A percentile compares a stretch with the other conserved stretches of the same genome.
These are phyloP conservation scores for Phylloporus arenicola DNA, from an alignment of 768 basidiomycete genomes.

Conservation along the genomic window DNA sequence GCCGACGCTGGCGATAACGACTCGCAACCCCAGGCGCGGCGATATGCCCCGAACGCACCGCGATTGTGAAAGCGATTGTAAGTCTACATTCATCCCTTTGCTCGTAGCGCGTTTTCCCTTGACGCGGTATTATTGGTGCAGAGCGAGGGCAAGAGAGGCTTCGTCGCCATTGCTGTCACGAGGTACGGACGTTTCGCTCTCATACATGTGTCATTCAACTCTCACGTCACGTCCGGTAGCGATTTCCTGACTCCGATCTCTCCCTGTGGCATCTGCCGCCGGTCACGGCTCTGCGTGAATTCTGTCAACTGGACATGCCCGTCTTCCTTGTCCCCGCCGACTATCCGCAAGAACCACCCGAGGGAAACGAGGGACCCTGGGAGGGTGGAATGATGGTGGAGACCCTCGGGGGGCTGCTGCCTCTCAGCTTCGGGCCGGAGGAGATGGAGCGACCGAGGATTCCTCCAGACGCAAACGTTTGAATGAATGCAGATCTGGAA, in stretches of 20 bases:
- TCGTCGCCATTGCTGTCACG: slow-evolving; percentile 74
- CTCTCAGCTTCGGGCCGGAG: slow-evolving; percentile 86
- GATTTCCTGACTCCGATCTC: slow-evolving; percentile 65
- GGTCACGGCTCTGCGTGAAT: slow-evolving; percentile 86
- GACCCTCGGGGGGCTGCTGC: slow-evolving; percentile 69
- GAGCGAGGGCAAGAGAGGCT: slow-evolving; percentile 74
- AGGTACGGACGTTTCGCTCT: slow-evolving; percentile 46
- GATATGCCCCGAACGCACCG: slow-evolving; percentile 94
- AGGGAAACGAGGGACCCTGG: neutral
- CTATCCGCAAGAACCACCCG: slow-evolving; percentile 38
- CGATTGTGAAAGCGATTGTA: slow-evolving; percentile 88
- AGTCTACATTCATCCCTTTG: slow-evolving; percentile 22
- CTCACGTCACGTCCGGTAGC: slow-evolving; percentile 32
- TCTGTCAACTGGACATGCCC: slow-evolving; percentile 70
- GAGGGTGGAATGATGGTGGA: slow-evolving; percentile 51
- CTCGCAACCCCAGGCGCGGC: slow-evolving; percentile 48
- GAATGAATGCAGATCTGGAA: too few species aligned
- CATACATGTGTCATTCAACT: neutral
- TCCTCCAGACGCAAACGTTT: neutral
- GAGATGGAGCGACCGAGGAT: slow-evolving; percentile 39
- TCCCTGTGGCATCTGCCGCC: slow-evolving; percentile 93
- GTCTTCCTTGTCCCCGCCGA: slow-evolving; percentile 65
- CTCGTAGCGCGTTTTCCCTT: neutral
- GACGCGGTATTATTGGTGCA: slow-evolving; percentile 25
- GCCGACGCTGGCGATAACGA: neutral